Evolutionary conservation across 2,329 filamentous ascomycete species (phyloP).

Genomic region (Trichothecium sympodiale): DNA sequence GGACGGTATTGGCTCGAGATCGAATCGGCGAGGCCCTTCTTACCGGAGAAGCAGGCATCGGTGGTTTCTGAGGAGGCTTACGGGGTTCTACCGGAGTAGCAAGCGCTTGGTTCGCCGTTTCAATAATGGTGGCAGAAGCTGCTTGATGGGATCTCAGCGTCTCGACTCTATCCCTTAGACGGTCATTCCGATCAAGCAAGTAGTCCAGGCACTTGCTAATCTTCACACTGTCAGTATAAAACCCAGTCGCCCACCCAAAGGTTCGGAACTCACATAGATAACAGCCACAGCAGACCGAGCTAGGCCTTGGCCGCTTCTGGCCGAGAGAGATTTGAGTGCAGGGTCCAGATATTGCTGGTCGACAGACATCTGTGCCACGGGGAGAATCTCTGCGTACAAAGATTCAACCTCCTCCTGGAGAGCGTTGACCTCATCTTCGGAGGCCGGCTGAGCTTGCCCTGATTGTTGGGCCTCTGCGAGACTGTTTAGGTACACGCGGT

Average conservation of each 20-base stretch:
- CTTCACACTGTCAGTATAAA: conserved; percentile 20
- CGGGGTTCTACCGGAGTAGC: conserved; percentile 12
- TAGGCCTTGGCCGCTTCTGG: conserved; percentile 31
- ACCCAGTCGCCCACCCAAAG: not conserved
- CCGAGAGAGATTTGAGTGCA: conserved; percentile 34
- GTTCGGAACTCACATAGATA: conserved; percentile 32
- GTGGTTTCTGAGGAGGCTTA: conserved; percentile 11
- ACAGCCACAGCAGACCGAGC: conserved; percentile 34
- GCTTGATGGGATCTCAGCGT: conserved; percentile 34
- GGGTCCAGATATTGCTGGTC: conserved; percentile 57
- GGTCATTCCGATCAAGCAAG: conserved; percentile 33
- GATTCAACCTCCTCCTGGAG: conserved; percentile 57
- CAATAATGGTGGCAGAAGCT: conserved; percentile 25
- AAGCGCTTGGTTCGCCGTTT: conserved; percentile 33
- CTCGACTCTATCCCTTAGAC: conserved; percentile 29
- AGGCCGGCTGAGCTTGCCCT: conserved; percentile 14
- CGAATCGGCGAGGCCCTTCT: conserved; percentile 23
- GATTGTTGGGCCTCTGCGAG: conserved; percentile 19
- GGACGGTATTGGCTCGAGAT: conserved; percentile 16
- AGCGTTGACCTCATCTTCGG: conserved; percentile 31
- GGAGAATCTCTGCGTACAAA: conserved; percentile 56
- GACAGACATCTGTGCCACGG: conserved; percentile 59
- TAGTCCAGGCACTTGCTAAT: conserved; percentile 41
- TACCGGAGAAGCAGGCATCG: conserved; percentile 21
- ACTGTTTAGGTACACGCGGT: conserved; percentile 42